Conservation (phyloP, 345 rosid species). For the Aquilaria yunnanensis region DNA sequence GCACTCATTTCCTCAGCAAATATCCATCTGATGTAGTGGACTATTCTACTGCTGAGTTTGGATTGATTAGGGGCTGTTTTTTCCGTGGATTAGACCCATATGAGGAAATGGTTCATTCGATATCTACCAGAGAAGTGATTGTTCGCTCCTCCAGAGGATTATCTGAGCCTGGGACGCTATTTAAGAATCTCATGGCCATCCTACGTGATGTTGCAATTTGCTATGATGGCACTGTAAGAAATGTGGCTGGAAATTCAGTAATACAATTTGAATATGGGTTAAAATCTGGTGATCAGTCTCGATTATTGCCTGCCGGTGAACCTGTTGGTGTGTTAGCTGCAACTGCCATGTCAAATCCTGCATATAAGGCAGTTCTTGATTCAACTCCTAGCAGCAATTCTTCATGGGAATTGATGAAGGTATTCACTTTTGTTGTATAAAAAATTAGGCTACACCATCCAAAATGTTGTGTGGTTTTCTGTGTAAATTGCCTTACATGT, state of each 20-base stretch:
- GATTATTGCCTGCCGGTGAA: conserved; percentile 79
- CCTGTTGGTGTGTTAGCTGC: conserved; percentile 99
- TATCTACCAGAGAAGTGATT: conserved; percentile 75
- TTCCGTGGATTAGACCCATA: conserved; percentile 87
- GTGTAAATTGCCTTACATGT: not conserved
- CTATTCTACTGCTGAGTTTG: conserved; percentile 69
- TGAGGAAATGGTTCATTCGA: conserved; percentile 88
- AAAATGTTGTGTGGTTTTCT: not conserved
- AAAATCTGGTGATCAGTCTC: conserved; percentile 38
- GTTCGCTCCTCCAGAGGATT: conserved; percentile 91
- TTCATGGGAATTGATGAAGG: conserved; percentile 99
- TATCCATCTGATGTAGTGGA: conserved; percentile 37
- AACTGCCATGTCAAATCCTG: conserved; percentile 98
- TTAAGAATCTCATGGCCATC: conserved; percentile 95
- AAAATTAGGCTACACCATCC: conserved; percentile 2
- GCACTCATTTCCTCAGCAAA: conserved; percentile 45
- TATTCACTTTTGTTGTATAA: conserved; percentile 16
- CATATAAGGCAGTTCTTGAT: conserved; percentile 98
- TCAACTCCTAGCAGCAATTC: conserved; percentile 81
- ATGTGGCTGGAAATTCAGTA: conserved; percentile 74
- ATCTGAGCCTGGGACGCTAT: conserved; percentile 94
- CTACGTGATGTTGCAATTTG: conserved; percentile 85
- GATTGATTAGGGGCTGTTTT: conserved; percentile 67
- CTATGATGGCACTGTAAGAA: conserved; percentile 92
- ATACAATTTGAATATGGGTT: conserved; percentile 79